Base-by-base conservation (phyloP, 1,284 basidiomycete genomes). In the Pseudozyma flocculosa region DNA sequence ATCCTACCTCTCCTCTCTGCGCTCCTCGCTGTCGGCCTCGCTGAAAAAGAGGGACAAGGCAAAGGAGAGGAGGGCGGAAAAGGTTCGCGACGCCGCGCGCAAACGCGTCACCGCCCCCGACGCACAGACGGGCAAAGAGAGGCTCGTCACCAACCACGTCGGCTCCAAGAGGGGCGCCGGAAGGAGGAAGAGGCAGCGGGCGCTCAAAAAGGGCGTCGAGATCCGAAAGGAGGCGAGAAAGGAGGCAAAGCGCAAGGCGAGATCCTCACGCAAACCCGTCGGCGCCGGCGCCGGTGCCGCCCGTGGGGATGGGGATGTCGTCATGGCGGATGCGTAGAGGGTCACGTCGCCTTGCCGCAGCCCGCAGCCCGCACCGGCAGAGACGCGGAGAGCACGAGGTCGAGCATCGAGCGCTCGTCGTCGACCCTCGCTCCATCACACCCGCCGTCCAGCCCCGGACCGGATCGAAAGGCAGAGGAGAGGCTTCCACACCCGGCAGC, bases 1-100 rank as follows among this genome's bases (percentile, higher is more conserved):
- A 30, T 45, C 58, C 13, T 67, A 71, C 41, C 46, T 73, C 40
- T 48, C 72, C 15, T 42, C 71, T 37, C 42, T 76, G n/a, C 63
- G 73, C 38, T 57, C 61, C 9, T 58, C 63, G 2, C 65, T 75
- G 0, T 55, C 67, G 1, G 45, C 39, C 15, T 64, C 46, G 19
- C 65, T 77, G 40, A 60, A 63, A 41, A 76, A 74, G 50, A 57
- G 70, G 32, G 72, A 76, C 56, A 74, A 75, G 55, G 73, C 73
- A 41, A 76, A 73, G 46, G 75, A 77, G 58, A 54, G 72, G 18
- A 62, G 70, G 45, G 64, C 62, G 40, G 70, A 76, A 37, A 73
- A 77, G 45, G 40, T 54, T 11, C 52, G 57, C 18, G 59, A 64
- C 39, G 56, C 56, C 23, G 64, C 61, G 22, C 62, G 64, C 41